Percentiles rank a stretch among this genome's conserved stretches.
These are phyloP conservation scores for Zygoascus sp. DNA, from an alignment of 1,139 yeast genomes.

Conservation along the genomic window DNA sequence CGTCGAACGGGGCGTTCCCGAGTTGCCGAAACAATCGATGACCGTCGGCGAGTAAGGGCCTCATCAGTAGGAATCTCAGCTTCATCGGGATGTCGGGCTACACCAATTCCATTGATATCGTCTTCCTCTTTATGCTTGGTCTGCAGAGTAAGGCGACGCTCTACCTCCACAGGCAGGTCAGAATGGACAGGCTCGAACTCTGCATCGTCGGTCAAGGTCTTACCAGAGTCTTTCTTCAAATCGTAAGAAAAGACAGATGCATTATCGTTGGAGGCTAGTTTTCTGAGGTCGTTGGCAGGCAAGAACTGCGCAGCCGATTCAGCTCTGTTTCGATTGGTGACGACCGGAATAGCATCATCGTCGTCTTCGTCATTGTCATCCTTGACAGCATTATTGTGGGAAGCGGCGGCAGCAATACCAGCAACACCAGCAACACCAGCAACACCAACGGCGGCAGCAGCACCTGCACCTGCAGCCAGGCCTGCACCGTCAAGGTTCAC, in stretches of 20 bases:
- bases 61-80: conserved; percentile 25
- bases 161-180: conserved; percentile 32
- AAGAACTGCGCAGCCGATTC: conserved; percentile 11
- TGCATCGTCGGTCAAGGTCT: conserved; percentile 31
- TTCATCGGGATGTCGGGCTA: conserved; percentile 34
- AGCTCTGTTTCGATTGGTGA: conserved; percentile 2
- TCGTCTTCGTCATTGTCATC: background rate
- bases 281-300: conserved; percentile 6
- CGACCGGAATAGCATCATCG: background rate
- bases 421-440: background rate
- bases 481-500: conserved; percentile 25
- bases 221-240: conserved; percentile 27
- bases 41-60: conserved; percentile 27
- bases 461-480: conserved; percentile 16
- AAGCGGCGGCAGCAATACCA: background rate
- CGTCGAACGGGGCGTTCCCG: conserved; percentile 23
- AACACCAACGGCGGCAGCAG: background rate
- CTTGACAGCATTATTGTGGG: background rate
- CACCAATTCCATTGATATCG: conserved; percentile 27
- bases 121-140: conserved; percentile 35
- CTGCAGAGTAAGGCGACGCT: conserved; percentile 34
- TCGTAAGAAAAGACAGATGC: conserved; percentile 37
- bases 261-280: conserved; percentile 18
- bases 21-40: conserved; percentile 26
- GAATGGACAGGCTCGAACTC: conserved; percentile 35